Conservation (phyloP, 2,329 filamentous ascomycete species). For the Pyrenophora seminiperda region DNA sequence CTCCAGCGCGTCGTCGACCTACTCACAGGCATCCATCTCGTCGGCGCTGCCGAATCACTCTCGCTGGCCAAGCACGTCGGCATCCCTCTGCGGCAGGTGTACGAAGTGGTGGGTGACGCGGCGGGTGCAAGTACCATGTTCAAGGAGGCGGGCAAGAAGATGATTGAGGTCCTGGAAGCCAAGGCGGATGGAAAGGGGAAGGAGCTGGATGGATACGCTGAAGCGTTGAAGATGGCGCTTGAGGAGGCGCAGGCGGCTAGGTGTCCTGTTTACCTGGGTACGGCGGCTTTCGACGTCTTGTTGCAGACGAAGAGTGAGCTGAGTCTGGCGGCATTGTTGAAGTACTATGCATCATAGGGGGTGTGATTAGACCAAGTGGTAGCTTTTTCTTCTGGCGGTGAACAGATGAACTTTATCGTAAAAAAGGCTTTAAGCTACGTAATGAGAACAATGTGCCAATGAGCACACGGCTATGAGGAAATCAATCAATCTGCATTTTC, state of each 20-base stretch:
- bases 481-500: too few relatives aligned
- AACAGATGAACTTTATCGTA: too few relatives aligned
- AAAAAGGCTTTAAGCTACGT: too few relatives aligned
- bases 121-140: constrained; percentile 47
- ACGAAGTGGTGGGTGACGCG: constrained; percentile 44
- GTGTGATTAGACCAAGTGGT: not conserved
- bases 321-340: constrained; percentile 30
- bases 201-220: constrained; percentile 26
- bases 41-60: constrained; percentile 46
- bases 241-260: constrained; percentile 43
- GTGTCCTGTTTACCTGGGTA: constrained; percentile 43
- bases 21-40: constrained; percentile 43
- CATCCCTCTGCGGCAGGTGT: constrained; percentile 45
- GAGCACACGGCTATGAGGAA: too few relatives aligned
- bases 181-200: constrained; percentile 25
- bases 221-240: constrained; percentile 37
- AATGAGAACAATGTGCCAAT: too few relatives aligned
- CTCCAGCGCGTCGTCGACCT: constrained; percentile 46
- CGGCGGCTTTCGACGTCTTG: constrained; percentile 40
- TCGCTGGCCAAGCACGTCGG: constrained; percentile 46
- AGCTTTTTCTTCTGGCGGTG: too few relatives aligned
- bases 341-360: constrained; percentile 25
- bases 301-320: constrained; percentile 33
- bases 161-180: constrained; percentile 42
- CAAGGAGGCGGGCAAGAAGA: constrained; percentile 36